Evolutionary conservation across 148 eudicot species (phyloP), one percentile per base, ranked within the genome.

Genomic region (Rhododendron griersonianum): DNA sequence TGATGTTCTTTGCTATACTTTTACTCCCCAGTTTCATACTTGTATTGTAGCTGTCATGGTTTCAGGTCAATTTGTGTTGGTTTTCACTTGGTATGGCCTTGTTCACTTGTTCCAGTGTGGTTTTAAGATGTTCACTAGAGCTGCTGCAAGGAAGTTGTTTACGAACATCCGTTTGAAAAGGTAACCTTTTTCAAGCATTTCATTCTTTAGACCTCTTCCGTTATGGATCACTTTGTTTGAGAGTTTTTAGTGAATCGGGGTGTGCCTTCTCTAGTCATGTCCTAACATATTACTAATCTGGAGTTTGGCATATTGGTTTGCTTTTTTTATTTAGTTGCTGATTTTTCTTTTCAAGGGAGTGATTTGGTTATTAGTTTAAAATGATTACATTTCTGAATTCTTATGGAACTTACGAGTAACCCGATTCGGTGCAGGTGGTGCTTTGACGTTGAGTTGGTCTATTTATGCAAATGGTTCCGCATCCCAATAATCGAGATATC

Each of bases 111-210:
- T 80, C 61, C 95, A 97, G 99, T 97, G 99, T 92, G 99, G 99
- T 85, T 97, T 97, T 90, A 95, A 97, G 92, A 95, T 97, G 99
- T 97, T 95, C 87, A 97, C 96, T 69, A 95, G 99, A 89, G 98
- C 95, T 81, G 98, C 99, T 81, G 98, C 95, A 23, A 90, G 91
- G 87, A 94, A 93, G 87, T 94, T 97, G 88, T 97, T 97, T 89
- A 92, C 91, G 10, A 95, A 97, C 88, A 90, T 95, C 51, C 96
- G 95, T 65, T 89, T 97, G 86, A 94, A 95, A 89, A 92, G 99
- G 99, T 97, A 90, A 78, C 87, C 11, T 18, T 76, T 76, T 35
- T n/a, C 55, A 39, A 35, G 75, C 80, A 37, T 51, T 51, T 48
- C 18, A 19, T 76, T 37, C 21, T 19, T 19, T 7, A 37, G 5